Evolutionary conservation across 306 rosid species (phyloP), one percentile per base, ranked within the genome.

Genomic region (Echinosophora koreensis): DNA sequence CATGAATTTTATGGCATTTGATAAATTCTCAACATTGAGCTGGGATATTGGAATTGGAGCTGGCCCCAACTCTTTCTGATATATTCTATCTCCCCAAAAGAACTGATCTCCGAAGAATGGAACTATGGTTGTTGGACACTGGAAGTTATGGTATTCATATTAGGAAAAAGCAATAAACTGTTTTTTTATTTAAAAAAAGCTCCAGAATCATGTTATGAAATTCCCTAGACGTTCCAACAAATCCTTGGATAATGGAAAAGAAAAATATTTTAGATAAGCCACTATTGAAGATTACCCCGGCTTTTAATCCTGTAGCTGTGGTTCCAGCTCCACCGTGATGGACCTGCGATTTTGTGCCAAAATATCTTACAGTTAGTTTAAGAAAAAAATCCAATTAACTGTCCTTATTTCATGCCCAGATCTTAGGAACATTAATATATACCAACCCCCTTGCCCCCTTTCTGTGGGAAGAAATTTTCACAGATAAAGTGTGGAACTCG

Each of bases 241-340:
- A 65, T 42, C 35, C 46, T 63, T 61, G 61, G 44, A 80, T 46
- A 38, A 65, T 59, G 44, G 15, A 51, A 38, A 61, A 54, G 50
- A 77, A 32, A 73, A 39, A 41, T 15, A 49, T 75, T 27, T 57
- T 39, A 39, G 59, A 39, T 59, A 56, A 77, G 51, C 66, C 35
- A 39, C n/a, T 41, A 63, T 42, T 55, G 76, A 77, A 84, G 76
- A 63, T 77, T 95, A 95, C 99, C 97, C 96, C 97, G 2, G 99
- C 96, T 86, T 73, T 92, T 63, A 95, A 84, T 82, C 97, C 99
- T 28, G 99, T 89, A 66, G 97, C 97, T 0, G 99, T 92, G 62
- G 99, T 95, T 74, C 99, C 99, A 22, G 99, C 97, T 73, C 99
- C 99, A 32, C 99, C 99, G 44, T 95, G 99, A 87, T 95, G 99